These are phyloP conservation scores for Hymenochaete sp. DNA, from an alignment of 1,284 basidiomycete species.

Conservation along the genomic window DNA sequence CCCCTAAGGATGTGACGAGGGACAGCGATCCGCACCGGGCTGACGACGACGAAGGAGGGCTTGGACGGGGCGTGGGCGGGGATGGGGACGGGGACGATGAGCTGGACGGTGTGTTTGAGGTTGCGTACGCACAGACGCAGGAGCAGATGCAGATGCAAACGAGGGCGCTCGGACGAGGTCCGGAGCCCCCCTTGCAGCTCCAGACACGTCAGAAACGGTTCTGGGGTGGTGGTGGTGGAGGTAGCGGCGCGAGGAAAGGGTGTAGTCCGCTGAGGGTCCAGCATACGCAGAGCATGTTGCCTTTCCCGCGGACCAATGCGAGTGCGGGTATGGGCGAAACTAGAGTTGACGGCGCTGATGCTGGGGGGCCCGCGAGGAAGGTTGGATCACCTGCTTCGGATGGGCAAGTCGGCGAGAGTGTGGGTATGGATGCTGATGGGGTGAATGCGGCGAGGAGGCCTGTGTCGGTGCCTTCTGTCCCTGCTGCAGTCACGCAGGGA, in stretches of 20 bases:
- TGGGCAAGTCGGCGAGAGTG: background rate
- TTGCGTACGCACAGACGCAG: conserved; percentile 11
- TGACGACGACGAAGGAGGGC: conserved; percentile 4
- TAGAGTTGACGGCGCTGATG: too few relatives aligned
- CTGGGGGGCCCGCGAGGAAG: background rate
- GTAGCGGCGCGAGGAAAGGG: background rate
- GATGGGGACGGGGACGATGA: conserved; percentile 14
- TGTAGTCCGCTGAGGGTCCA: conserved; percentile 8
- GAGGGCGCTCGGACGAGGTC: background rate
- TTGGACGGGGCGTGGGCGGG: too few relatives aligned
- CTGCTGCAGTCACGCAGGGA: too few relatives aligned
- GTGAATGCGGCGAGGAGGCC: background rate
- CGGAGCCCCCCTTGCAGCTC: too few relatives aligned
- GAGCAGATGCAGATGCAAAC: background rate
- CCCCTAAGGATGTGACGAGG: conserved; percentile 12
- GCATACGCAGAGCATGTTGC: conserved; percentile 16
- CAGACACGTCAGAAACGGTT: too few relatives aligned
- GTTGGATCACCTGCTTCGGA: background rate
- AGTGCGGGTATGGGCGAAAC: background rate
- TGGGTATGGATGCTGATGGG: background rate
- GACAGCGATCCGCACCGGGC: conserved; percentile 8
- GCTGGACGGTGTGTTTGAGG: conserved; percentile 11
- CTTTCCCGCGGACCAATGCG: conserved; percentile 9
- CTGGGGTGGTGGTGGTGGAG: too few relatives aligned
- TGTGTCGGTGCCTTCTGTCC: background rate